Evolutionary conservation across 257 asterid species (phyloP).

Genomic region (Lithospermum erythrorhizon): DNA sequence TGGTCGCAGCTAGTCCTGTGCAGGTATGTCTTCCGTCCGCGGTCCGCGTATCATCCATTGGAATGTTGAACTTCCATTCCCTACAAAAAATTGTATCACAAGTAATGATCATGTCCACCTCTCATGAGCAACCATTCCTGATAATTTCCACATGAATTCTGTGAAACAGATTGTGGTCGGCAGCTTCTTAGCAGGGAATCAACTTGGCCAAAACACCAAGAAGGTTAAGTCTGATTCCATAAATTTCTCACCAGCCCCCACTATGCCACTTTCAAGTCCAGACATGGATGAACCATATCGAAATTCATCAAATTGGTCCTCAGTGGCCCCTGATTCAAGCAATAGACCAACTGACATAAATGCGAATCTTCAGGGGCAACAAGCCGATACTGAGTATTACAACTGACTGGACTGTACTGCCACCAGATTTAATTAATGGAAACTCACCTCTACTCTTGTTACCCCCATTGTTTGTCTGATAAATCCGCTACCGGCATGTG

Average conservation of each 20-base stretch:
- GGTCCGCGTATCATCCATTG: background rate
- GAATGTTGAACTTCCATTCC: background rate
- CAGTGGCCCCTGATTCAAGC: constrained; percentile 39
- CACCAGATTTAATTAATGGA: constrained; percentile 4
- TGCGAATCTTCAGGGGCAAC: constrained; percentile 34
- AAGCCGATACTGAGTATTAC: constrained; percentile 4
- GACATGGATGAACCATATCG: constrained; percentile 41
- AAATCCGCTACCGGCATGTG: constrained; percentile 14
- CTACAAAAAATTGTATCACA: background rate
- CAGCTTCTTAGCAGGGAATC: constrained; percentile 74
- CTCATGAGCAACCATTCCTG: background rate
- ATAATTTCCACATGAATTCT: background rate
- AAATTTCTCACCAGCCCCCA: constrained; percentile 25
- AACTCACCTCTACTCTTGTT: constrained; percentile 6
- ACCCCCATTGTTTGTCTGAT: constrained; percentile 17
- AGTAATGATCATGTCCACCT: background rate
- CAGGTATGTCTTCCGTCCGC: constrained; percentile 35
- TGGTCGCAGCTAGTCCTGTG: constrained; percentile 85
- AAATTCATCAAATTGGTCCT: constrained; percentile 53
- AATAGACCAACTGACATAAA: constrained; percentile 42
- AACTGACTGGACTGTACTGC: constrained; percentile 20
- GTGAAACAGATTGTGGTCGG: constrained; percentile 66
- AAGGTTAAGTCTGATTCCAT: constrained; percentile 41
- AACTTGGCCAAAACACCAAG: constrained; percentile 60
- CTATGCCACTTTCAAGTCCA: constrained; percentile 44